A percentile compares a stretch with the other conserved stretches of the same genome.
Evolutionary conservation across 2,329 filamentous ascomycete genomes (phyloP).

Genomic region (Dothistroma septosporum): DNA sequence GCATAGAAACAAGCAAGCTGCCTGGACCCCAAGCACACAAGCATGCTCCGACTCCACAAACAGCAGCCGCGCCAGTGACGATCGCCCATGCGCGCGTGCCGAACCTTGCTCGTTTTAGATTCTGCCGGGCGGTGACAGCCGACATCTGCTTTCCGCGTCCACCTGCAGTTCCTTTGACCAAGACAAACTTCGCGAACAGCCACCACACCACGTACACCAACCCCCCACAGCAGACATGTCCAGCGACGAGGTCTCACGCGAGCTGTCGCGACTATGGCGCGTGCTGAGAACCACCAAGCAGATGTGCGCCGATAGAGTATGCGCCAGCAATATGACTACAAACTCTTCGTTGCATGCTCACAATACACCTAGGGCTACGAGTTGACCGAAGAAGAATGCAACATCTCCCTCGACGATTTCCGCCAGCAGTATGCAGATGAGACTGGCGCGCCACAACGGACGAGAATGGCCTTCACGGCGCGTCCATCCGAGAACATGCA

Average conservation of each 20-base stretch:
- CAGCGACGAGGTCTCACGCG: constrained; percentile 23
- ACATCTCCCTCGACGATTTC: constrained; percentile 81
- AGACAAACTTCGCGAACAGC: constrained; percentile 5
- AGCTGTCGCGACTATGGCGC: constrained; percentile 72
- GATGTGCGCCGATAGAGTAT: constrained; percentile 86
- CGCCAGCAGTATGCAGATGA: constrained; percentile 64
- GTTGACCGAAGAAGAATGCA: constrained; percentile 81
- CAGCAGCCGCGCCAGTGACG: neutral
- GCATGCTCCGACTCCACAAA: neutral
- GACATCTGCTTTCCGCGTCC: too few relatives aligned
- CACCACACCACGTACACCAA: neutral
- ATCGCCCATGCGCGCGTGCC: neutral
- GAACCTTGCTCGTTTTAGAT: neutral
- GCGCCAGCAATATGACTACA: constrained; percentile 7
- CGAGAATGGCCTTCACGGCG: constrained; percentile 81
- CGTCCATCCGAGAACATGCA: constrained; percentile 81
- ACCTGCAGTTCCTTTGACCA: neutral
- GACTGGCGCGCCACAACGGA: constrained; percentile 73
- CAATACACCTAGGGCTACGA: constrained; percentile 72
- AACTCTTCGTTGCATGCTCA: constrained; percentile 5
- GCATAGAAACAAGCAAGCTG: neutral
- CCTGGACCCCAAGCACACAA: too few relatives aligned
- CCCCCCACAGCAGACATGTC: constrained; percentile 17
- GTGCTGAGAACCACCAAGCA: constrained; percentile 90
- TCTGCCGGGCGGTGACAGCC: neutral